A percentile compares a stretch with the other conserved stretches of the same genome.
These are phyloP conservation scores for Russula abietina DNA, from an alignment of 768 basidiomycete species.

Conservation along the genomic window DNA sequence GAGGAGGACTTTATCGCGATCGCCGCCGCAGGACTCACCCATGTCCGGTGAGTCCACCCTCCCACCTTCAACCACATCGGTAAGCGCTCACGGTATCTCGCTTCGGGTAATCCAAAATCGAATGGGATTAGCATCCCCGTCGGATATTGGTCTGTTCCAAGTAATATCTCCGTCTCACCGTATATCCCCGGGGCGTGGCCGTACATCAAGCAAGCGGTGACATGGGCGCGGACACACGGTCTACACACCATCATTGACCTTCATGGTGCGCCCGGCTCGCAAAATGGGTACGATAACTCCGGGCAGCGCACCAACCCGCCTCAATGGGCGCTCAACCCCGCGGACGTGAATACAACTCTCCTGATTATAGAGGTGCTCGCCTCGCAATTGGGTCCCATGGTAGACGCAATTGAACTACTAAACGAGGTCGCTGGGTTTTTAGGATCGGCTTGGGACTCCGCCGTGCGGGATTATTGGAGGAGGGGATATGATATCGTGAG, in stretches of 20 bases:
- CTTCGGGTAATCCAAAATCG: neutral
- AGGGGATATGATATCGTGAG: slow-evolving; percentile 57
- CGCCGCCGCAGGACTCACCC: slow-evolving; percentile 59
- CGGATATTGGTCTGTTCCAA: slow-evolving; percentile 78
- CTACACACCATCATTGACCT: slow-evolving; percentile 71
- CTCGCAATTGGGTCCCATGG: slow-evolving; percentile 46
- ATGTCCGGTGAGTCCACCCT: slow-evolving; percentile 48
- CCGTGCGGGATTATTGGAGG: slow-evolving; percentile 49
- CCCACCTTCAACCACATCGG: neutral
- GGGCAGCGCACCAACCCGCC: slow-evolving; percentile 54
- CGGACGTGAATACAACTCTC: slow-evolving; percentile 48
- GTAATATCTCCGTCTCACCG: slow-evolving; percentile 45
- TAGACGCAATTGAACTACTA: slow-evolving; percentile 61
- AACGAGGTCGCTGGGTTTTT: slow-evolving; percentile 63
- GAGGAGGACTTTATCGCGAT: slow-evolving; percentile 66
- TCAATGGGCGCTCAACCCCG: slow-evolving; percentile 45
- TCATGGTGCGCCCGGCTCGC: slow-evolving; percentile 63
- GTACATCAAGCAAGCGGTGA: slow-evolving; percentile 56
- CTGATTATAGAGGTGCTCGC: slow-evolving; percentile 53
- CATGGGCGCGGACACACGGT: slow-evolving; percentile 55
- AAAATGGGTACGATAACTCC: slow-evolving; percentile 68
- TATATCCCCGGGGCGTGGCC: slow-evolving; percentile 62
- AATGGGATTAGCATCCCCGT: slow-evolving; percentile 49
- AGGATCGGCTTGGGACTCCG: slow-evolving; percentile 37
- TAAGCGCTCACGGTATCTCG: neutral